Base-by-base conservation (phyloP, 78 protist species). In the Bodo saltans region DNA sequence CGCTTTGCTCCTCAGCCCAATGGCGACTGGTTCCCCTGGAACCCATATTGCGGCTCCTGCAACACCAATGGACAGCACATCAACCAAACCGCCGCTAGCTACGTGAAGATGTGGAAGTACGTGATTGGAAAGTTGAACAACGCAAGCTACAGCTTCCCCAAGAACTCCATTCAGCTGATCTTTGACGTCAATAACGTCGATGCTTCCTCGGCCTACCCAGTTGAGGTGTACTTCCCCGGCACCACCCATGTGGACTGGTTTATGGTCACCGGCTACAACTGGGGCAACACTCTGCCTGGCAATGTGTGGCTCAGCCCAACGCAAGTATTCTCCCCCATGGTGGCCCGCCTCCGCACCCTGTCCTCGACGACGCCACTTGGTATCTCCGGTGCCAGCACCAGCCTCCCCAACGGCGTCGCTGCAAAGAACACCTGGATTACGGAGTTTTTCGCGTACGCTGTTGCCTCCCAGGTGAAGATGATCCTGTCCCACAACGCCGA, bases 51-150 rank as follows among this genome's bases (percentile, higher is more conserved):
- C 39, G 40, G 40, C 26, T 32, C 75, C 25, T 72, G 75, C 39
- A 35, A 23, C 35, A 28, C 53, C 35, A 72, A 23, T 28, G 75
- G 75, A 72, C 75, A 72, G 75, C 23, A 72, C 40, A 72, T 72
- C 39, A 28, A 21, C 39, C 75, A 72, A 25, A 28, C 53, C 21
- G 26, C 25, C n/a, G 75, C n/a, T 32, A 28, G 35, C 75, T 72
- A 72, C 75, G 75, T 72, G 34, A 25, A 21, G 25, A 72, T 72
- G 75, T 72, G 75, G 75, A 72, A 72, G 75, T 72, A 72, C 75
- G 75, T 72, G n/a, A 32, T 23, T 21, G 25, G 53, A 26, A 72
- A 72, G 75, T 60, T 23, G 23, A 23, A 23, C 70, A 29, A 67
- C 70, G 28, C 28, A 29, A 67, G 28, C 70, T 29, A 67, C 28